Conservation (phyloP, 2,329 filamentous ascomycete genomes). For the Dichotomopilus funicola region DNA sequence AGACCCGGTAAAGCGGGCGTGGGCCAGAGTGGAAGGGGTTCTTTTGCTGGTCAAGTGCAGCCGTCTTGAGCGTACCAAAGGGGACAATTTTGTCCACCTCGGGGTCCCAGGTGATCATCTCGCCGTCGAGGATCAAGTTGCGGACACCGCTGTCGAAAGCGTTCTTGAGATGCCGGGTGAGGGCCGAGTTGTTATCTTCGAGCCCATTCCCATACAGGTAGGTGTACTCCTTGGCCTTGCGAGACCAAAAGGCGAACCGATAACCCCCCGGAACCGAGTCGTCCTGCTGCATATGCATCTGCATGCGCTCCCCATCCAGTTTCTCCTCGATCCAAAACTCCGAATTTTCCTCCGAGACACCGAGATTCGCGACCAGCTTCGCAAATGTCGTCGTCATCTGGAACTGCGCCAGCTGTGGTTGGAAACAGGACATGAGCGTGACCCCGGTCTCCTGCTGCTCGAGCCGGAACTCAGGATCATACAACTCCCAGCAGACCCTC, state of each 20-base stretch:
- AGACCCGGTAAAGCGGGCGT: constrained; percentile 75
- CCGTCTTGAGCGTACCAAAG: constrained; percentile 91
- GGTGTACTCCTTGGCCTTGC: constrained; percentile 94
- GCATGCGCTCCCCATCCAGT: constrained; percentile 93
- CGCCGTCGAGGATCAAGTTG: constrained; percentile 88
- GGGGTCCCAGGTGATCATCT: constrained; percentile 98
- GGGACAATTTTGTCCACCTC: constrained; percentile 74
- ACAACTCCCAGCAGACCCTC: constrained; percentile 90
- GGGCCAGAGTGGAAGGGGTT: constrained; percentile 61
- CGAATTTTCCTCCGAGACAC: constrained; percentile 59
- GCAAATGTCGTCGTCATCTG: constrained; percentile 73
- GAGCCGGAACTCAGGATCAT: constrained; percentile 64
- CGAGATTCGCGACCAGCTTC: constrained; percentile 65
- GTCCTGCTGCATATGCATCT: constrained; percentile 83
- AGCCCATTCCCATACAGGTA: constrained; percentile 82
- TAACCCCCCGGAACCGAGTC: constrained; percentile 59
- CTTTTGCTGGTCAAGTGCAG: constrained; percentile 71
- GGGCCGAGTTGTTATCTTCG: constrained; percentile 64
- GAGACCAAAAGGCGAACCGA: constrained; percentile 83
- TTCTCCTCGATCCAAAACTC: constrained; percentile 98
- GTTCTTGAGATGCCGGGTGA: constrained; percentile 71
- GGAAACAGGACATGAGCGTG: constrained; percentile 86
- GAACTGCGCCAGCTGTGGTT: constrained; percentile 90
- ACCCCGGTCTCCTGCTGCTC: constrained; percentile 70
- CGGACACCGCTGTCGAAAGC: constrained; percentile 73